Evolutionary conservation across 2,329 filamentous ascomycete species (phyloP), one percentile per base, ranked within the genome.

Genomic region (Elsinoe perseae): DNA sequence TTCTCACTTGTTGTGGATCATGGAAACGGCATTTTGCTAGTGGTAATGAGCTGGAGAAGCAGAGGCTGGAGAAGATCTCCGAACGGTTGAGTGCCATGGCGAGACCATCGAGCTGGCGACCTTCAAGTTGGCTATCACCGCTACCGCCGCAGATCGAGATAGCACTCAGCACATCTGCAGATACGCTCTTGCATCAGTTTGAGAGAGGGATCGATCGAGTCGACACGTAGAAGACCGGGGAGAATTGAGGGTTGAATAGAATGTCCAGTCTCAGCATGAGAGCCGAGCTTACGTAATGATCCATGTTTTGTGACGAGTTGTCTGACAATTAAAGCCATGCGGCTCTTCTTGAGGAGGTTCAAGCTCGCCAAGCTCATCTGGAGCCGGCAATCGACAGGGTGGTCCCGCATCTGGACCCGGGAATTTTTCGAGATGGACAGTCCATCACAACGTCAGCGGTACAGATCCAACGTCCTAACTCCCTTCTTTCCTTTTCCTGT

Each of bases 291-390:
- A n/a, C n/a, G n/a, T n/a, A n/a, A n/a, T n/a, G n/a, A n/a, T n/a
- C n/a, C n/a, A n/a, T n/a, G n/a, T n/a, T n/a, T n/a, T n/a, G n/a
- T n/a, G n/a, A n/a, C n/a, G n/a, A n/a, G n/a, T n/a, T n/a, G n/a
- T n/a, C n/a, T n/a, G n/a, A n/a, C n/a, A n/a, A n/a, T n/a, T n/a
- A n/a, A n/a, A n/a, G n/a, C n/a, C n/a, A n/a, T 38, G 34, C 34
- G 34, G 34, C 4, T 38, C 34, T n/a, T n/a, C n/a, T n/a, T n/a
- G n/a, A n/a, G n/a, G n/a, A n/a, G 40, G 9, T 23, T 16, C 44
- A 50, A 50, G 44, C 44, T 50, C 28, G 25, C 25, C 25, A 30
- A 50, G 44, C n/a, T n/a, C 44, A 30, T 44, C 25, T 25, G n/a
- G 7, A 4, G 9, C n/a, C n/a, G n/a, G n/a, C n/a, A n/a, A n/a